These are phyloP conservation scores for Syncephalastrum sp. DNA, from an alignment of 371 early-diverging fungal genomes.

Conservation along the genomic window DNA sequence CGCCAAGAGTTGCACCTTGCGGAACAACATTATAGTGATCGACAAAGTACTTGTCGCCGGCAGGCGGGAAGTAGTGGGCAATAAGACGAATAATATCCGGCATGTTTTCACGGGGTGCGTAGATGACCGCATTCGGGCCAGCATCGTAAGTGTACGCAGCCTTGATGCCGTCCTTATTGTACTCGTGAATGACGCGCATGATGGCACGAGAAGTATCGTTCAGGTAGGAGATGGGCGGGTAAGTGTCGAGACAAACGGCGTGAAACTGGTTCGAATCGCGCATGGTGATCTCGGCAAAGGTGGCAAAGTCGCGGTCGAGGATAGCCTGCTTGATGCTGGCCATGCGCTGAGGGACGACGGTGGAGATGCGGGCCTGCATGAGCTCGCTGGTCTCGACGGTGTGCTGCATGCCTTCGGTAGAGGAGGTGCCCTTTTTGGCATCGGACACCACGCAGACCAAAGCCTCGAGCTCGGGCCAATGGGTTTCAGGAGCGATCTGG, in stretches of 20 bases:
- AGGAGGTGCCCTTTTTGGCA: slow-evolving; percentile 87
- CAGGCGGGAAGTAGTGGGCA: slow-evolving; percentile 82
- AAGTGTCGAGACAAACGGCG: slow-evolving; percentile 92
- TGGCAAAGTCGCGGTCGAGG: slow-evolving; percentile 77
- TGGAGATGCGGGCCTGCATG: slow-evolving; percentile 78
- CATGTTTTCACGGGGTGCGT: slow-evolving; percentile 79
- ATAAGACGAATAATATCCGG: slow-evolving; percentile 81
- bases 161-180: slow-evolving; percentile 75
- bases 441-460: slow-evolving; percentile 93
- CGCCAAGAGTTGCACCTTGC: slow-evolving; percentile 18
- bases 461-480: slow-evolving; percentile 97
- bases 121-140: slow-evolving; percentile 98
- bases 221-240: slow-evolving; percentile 93
- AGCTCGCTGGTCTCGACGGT: slow-evolving; percentile 92
- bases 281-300: slow-evolving; percentile 96
- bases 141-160: slow-evolving; percentile 96
- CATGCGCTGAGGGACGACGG: slow-evolving; percentile 88
- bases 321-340: slow-evolving; percentile 85
- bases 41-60: slow-evolving; percentile 51
- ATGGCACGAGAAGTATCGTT: slow-evolving; percentile 93
- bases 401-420: slow-evolving; percentile 96
- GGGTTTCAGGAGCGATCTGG: slow-evolving; percentile 85
- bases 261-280: slow-evolving; percentile 99
- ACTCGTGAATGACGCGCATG: slow-evolving; percentile 81
- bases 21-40: slow-evolving; percentile 60